Base-by-base conservation (phyloP, 1,139 yeast species). In the Kurtzmaniella quercitrusa region DNA sequence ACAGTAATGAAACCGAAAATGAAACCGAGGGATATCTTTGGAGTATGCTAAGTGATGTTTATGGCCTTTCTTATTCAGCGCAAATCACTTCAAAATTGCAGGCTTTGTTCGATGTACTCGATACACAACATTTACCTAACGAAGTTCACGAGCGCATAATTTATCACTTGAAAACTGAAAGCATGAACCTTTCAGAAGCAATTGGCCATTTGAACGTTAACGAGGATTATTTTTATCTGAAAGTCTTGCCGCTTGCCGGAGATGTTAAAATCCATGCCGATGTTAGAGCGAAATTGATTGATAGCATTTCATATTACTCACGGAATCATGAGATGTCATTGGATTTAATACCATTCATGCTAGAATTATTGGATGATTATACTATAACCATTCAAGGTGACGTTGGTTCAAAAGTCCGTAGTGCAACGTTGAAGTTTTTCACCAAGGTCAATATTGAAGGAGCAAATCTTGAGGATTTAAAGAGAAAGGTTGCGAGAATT, bases 361-460 rank as follows among this genome's bases (percentile, higher is more conserved):
- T 44, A 2, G 33, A 46, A 3, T 65, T 71, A 36, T 59, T 84
- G 35, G 80, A 81, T 49, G 91, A 84, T 50, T 83, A 84, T 52
- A 80, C 89, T 0, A 63, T 73, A 2, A 81, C 88, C 0, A 78
- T 77, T 41, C 85, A 80, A 56, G 93, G 93, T 15, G 93, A 84
- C 59, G 87, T 84, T 12, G 97, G 97, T 2, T 78, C 88, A 33
- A 76, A 81, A 56, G 76, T 88, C 1, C 68, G 97, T 41, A 52
- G 58, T 2, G 73, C 81, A 0, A 66, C 81, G 1, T 59, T 84
- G 5, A 47, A 56, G 7, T 55, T 78, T 3, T 55, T 83, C 7
- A 45, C 49, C 0, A 40, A 51, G 2, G 30, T 5, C n/a, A 26
- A 5, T 17, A 9, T 36, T 44, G 2, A 38, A 38, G 8, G 42